These are phyloP conservation scores for Candida albicans DNA, from an alignment of 1,139 yeast species.

Conservation along the genomic window DNA sequence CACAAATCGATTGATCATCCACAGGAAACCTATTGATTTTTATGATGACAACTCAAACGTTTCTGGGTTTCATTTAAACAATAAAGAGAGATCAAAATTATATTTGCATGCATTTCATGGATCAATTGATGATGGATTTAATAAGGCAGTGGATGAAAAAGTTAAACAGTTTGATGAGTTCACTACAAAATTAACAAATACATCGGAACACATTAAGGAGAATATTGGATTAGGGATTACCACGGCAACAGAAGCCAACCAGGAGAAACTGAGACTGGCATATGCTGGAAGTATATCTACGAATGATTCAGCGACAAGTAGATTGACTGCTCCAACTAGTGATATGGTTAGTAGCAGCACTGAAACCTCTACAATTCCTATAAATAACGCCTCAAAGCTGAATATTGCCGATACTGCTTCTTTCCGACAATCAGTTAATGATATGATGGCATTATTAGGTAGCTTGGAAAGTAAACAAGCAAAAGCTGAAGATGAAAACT, in stretches of 20 bases:
- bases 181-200: not conserved
- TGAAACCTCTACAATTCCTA: not conserved
- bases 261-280: constrained; percentile 6
- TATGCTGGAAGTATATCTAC: constrained; percentile 1
- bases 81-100: constrained; percentile 8
- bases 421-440: constrained; percentile 17
- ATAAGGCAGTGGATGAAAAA: constrained; percentile 18
- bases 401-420: not conserved
- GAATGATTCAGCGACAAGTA: not conserved
- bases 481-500: not conserved
- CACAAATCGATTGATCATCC: constrained; percentile 21
- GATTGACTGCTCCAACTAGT: not conserved
- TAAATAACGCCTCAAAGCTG: not conserved
- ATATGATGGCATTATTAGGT: constrained; percentile 21
- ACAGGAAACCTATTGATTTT: constrained; percentile 14
- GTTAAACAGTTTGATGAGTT: constrained; percentile 19
- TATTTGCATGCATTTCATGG: constrained; percentile 28
- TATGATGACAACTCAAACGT: not conserved
- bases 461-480: constrained; percentile 14
- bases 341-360: constrained; percentile 1
- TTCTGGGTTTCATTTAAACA: constrained; percentile 1
- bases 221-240: constrained; percentile 13
- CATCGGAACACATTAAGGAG: not conserved
- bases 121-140: constrained; percentile 32
- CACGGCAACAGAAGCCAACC: not conserved